phyloP scores from a whole-genome alignment of 2,329 filamentous ascomycete genomes.

The Arthroderma sp. region DNA sequence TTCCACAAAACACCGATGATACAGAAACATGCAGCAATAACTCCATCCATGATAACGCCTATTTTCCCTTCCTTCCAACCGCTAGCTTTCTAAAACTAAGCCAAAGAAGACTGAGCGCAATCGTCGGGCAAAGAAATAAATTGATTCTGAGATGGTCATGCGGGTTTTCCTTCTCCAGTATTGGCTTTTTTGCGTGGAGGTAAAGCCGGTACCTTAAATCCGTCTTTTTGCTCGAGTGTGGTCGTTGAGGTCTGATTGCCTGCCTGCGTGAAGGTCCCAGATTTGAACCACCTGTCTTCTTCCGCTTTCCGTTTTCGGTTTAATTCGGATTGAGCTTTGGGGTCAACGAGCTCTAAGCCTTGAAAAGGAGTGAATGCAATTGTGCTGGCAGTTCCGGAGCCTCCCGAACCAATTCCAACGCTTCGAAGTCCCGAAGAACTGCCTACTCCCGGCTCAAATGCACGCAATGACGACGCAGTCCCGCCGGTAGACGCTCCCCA shows the following conservation, averaged over 20 bases:
- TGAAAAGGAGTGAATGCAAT: conserved; percentile 92
- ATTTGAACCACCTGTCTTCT: conserved; percentile 92
- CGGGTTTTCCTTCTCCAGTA: no score
- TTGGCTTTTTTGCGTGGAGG: conserved; percentile 59
- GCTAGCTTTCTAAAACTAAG: no score
- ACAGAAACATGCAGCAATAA: no score
- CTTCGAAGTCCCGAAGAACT: conserved; percentile 61
- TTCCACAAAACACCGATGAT: no score
- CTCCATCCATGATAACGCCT: no score
- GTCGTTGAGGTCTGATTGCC: conserved; percentile 27
- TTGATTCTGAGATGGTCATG: no score
- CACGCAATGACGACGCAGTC: conserved; percentile 67
- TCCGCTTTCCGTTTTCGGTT: conserved; percentile 85
- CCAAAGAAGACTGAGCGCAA: no score
- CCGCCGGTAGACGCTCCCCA: conserved; percentile 60
- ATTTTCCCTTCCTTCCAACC: no score
- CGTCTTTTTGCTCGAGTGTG: conserved; percentile 9
- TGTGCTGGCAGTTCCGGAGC: conserved; percentile 65
- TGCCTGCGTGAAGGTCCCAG: conserved; percentile 90
- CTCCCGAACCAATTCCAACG: conserved; percentile 62
- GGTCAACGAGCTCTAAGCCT: conserved; percentile 87
- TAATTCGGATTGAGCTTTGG: conserved; percentile 76
- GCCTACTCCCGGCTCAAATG: conserved; percentile 54
- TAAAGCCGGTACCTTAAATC: conserved; percentile 69
- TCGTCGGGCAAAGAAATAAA: no score